Base-by-base conservation (phyloP, 2,329 filamentous ascomycete genomes). In the Aurifilum marmelostoma region DNA sequence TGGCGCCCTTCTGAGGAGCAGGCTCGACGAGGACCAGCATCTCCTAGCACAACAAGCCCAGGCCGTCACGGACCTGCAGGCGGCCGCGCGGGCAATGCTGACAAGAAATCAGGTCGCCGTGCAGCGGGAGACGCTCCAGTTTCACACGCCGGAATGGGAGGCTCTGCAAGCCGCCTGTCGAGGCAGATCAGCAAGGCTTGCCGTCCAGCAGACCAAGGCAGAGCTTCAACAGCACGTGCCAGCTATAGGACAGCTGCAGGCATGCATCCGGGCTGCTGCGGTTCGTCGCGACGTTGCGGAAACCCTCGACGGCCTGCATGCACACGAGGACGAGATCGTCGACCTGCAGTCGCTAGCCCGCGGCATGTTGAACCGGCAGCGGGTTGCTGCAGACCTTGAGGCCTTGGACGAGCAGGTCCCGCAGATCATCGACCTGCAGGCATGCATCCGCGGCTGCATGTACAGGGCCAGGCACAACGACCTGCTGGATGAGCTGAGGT, bases 401-500 rank as follows among this genome's bases (percentile, higher is more conserved):
- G 82, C 85, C 3, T 83, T 97, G 27, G 83, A 88, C 66, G 82
- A 81, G 58, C 84, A 92, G 73, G 84, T 84, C 11, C 75, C 83
- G 0, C 80, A 83, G 9, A 87, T 93, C 65, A 85, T 82, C 27
- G 81, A 84, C 32, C 82, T 97, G 1, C 93, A 97, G 77, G 87
- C 89, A 27, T 82, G 85, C 59, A 85, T 87, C 34, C 86, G 92
- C 72, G 92, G 90, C n/a, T 88, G 83, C 73, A 77, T 90, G 21
- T 85, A 85, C 73, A 87, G 93, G 68, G 83, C 89, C 70, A 79
- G 86, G 60, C 87, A 91, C 47, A 80, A 82, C 62, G 82, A 84
- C 2, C 83, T 95, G 59, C 84, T 97, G 18, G 87, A 90, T 21
- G 86, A 92, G 56, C 87, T 98, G 34, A 83, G 89, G 65, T 88